phyloP scores from a whole-genome alignment of 2,329 filamentous ascomycete species.

The Fusarium anthophilum region DNA sequence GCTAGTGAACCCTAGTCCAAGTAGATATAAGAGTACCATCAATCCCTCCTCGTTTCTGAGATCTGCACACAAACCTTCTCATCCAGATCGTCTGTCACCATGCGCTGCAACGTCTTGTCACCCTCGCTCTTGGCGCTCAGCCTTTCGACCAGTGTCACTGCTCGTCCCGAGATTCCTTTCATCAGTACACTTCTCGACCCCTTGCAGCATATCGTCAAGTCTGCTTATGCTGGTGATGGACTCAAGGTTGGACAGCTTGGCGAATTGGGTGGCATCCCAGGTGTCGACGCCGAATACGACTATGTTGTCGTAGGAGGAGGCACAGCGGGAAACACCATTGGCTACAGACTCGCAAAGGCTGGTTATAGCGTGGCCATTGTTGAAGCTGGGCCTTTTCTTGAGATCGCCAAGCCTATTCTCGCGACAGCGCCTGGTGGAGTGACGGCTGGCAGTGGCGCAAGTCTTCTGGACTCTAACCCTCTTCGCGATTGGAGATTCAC shows the following conservation, averaged over 20 bases:
- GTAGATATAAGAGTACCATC: conserved; percentile 4
- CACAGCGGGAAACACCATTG: conserved; percentile 49
- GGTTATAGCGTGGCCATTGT: conserved; percentile 49
- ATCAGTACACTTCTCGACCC: conserved; percentile 32
- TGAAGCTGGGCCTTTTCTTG: conserved; percentile 50
- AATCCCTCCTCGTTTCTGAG: background rate
- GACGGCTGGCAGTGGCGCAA: conserved; percentile 31
- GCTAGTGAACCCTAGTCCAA: background rate
- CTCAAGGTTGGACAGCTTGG: conserved; percentile 31
- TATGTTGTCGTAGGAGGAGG: conserved; percentile 52
- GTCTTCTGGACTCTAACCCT: conserved; percentile 30
- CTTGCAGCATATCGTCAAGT: conserved; percentile 21
- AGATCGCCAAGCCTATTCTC: conserved; percentile 44
- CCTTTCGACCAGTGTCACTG: conserved; percentile 11
- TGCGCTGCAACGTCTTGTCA: conserved; percentile 12
- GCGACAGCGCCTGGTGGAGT: conserved; percentile 39
- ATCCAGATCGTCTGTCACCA: background rate
- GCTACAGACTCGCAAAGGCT: conserved; percentile 46
- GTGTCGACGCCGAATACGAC: conserved; percentile 31
- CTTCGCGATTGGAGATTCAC: conserved; percentile 45
- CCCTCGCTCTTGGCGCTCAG: conserved; percentile 19
- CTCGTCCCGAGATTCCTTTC: conserved; percentile 20
- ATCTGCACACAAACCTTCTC: background rate
- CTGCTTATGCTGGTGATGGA: conserved; percentile 32
- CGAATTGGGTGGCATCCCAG: conserved; percentile 15